phyloP scores from a whole-genome alignment of 2,329 filamentous ascomycete species.

The Talaromyces amestolkiae region DNA sequence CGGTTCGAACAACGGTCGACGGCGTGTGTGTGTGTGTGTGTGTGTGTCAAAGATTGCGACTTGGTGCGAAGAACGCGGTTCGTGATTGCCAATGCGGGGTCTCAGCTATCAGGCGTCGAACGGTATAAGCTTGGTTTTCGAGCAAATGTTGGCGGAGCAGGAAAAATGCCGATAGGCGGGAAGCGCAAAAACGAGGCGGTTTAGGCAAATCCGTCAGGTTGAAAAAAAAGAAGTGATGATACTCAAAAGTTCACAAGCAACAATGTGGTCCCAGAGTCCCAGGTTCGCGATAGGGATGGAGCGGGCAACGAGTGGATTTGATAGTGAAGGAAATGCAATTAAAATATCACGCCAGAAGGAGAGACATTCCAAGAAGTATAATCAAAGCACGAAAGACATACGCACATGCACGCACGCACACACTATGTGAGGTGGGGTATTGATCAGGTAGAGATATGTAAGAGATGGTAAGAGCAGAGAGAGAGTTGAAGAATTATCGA shows the following conservation, averaged over 20 bases:
- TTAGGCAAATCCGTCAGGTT: neutral
- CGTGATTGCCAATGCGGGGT: constrained; percentile 5
- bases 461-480: neutral
- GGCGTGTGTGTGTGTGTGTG: neutral
- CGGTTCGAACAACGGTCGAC: neutral
- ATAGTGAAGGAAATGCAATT: neutral
- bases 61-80: constrained; percentile 6
- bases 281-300: neutral
- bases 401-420: neutral
- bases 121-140: constrained; percentile 3
- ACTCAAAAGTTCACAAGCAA: neutral
- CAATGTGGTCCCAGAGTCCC: neutral
- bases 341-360: constrained; percentile 5
- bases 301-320: neutral
- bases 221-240: neutral
- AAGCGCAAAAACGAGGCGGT: neutral
- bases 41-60: neutral
- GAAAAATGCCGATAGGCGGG: constrained; percentile 4
- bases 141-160: neutral
- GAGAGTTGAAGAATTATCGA: neutral
- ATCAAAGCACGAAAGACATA: neutral
- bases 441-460: neutral
- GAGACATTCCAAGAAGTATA: neutral
- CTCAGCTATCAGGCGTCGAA: neutral
- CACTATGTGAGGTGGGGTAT: neutral